Conservation (phyloP, 1,139 yeast species). For the Debaryomyces udenii region DNA sequence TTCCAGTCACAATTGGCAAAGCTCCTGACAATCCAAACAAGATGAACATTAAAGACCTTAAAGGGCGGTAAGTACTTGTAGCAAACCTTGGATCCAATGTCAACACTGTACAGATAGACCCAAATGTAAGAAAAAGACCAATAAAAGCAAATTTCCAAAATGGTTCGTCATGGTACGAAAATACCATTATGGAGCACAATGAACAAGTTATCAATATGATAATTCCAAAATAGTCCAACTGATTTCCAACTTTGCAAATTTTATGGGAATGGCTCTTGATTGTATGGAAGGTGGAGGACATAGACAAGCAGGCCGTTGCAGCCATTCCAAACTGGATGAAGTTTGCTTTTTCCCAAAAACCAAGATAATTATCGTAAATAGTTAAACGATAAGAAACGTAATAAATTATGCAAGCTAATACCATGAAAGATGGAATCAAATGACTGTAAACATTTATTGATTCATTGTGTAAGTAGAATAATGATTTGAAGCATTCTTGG, state of each 20-base stretch:
- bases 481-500: constrained; percentile 52
- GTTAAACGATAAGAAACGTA: constrained; percentile 35
- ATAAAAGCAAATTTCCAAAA: constrained; percentile 46
- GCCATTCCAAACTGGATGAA: constrained; percentile 45
- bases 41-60: constrained; percentile 78
- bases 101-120: constrained; percentile 61
- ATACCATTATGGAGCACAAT: constrained; percentile 68
- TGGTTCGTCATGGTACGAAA: constrained; percentile 62
- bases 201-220: constrained; percentile 76
- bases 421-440: constrained; percentile 62
- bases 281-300: constrained; percentile 79
- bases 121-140: constrained; percentile 55
- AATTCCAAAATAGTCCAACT: constrained; percentile 85
- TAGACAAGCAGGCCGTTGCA: constrained; percentile 58
- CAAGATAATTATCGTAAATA: constrained; percentile 39
- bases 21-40: constrained; percentile 79
- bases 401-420: constrained; percentile 30
- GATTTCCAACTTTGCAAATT: constrained; percentile 70
- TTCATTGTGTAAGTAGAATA: constrained; percentile 80
- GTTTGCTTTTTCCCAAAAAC: constrained; percentile 46
- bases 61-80: constrained; percentile 70
- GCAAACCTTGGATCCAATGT: constrained; percentile 71
- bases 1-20: constrained; percentile 65
- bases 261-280: constrained; percentile 71
- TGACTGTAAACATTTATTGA: constrained; percentile 83